Evolutionary conservation across 805 yeast genomes (phyloP), one percentile per base, ranked within the genome.

Genomic region (Yamadazyma akitaensis): DNA sequence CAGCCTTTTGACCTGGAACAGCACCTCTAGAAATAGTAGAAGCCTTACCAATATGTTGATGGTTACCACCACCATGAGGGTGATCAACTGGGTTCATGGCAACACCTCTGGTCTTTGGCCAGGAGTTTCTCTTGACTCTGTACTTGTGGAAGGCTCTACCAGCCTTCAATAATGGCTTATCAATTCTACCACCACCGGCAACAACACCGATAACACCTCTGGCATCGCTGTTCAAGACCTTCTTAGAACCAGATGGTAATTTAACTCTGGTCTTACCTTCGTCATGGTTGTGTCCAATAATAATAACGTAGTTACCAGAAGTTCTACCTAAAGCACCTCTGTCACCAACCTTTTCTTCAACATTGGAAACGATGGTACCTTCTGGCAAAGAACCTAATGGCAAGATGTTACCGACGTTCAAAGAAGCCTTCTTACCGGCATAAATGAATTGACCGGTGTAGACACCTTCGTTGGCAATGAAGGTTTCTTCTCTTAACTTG

Each of bases 81-180:
- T 92, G 99, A 77, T 92, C 99, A 76, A 92, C 99, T 77, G 98
- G 98, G 83, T 92, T 92, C 99, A 94, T 92, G 76, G 99, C 99
- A 75, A 92, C 98, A 92, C 98, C 99, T 84, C 98, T 90, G 72
- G 98, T 94, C 88, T 89, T 91, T 80, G 99, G 99, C 98, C 98
- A 94, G 62, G 96, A 89, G 96, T 94, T 90, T 82, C 98, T 85
- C 95, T 94, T 94, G 70, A 91, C 96, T 80, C 79, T 91, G 94
- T 86, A 91, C 84, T 92, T 92, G 92, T 92, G 97, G 96, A 85
- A 92, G 62, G 99, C 99, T 83, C 96, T 90, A 82, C 98, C 98
- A 73, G 99, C 99, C 88, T 92, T 92, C 75, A 92, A 86, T 81
- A 92, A 81, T 79, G 99, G 99, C 83, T 92, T 92, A 80, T 92